Conservation (phyloP, 257 asterid genomes). For the Scutellaria minor region DNA sequence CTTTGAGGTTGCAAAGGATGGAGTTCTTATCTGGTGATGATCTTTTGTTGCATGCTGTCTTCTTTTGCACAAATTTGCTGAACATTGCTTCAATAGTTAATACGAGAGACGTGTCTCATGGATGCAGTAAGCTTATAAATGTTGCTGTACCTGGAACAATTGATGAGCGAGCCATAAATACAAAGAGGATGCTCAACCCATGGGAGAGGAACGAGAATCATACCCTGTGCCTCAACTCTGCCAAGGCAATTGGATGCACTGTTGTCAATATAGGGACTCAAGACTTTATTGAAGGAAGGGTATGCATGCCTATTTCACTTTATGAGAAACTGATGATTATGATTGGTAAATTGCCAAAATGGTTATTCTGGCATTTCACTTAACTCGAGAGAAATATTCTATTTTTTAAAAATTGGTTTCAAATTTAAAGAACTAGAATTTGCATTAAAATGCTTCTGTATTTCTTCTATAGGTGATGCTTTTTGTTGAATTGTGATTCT, state of each 20-base stretch:
- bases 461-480: conserved; percentile 11
- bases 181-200: conserved; percentile 86
- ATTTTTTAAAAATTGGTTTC: no score
- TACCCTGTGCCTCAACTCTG: conserved; percentile 96
- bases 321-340: conserved; percentile 15
- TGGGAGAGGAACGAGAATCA: conserved; percentile 99
- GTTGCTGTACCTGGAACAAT: conserved; percentile 98
- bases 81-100: conserved; percentile 3
- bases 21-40: conserved; percentile 92
- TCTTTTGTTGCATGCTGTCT: conserved; percentile 28
- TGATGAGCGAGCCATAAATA: conserved; percentile 95
- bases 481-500: not conserved
- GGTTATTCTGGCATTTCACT: conserved; percentile 15
- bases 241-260: conserved; percentile 98
- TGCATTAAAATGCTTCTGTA: conserved; percentile 1
- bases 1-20: conserved; percentile 93
- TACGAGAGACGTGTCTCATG: conserved; percentile 21
- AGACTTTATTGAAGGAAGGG: conserved; percentile 98
- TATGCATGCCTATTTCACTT: conserved; percentile 44
- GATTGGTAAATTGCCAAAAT: conserved; percentile 12
- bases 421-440: not conserved
- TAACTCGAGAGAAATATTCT: not conserved
- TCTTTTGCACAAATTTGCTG: conserved; percentile 18
- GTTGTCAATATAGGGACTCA: conserved; percentile 96
- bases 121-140: conserved; percentile 91